phyloP scores from a whole-genome alignment of 257 asterid species.

The Solanum gandarillasii region DNA sequence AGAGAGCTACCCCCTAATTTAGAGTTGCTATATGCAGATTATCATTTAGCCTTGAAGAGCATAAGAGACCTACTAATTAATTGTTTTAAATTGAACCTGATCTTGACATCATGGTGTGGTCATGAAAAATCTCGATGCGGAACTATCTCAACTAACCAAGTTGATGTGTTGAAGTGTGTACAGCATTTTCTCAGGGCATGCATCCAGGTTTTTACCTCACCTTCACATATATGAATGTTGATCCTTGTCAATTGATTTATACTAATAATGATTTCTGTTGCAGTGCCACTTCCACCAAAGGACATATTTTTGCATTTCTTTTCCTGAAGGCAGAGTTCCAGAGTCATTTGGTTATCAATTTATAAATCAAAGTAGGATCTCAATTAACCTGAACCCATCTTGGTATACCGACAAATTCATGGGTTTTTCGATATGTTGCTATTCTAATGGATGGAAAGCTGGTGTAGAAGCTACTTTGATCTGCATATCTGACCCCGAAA shows the following conservation, averaged over 20 bases:
- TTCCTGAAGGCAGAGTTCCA: background rate
- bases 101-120: background rate
- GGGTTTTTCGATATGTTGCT: background rate
- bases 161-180: background rate
- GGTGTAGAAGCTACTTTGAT: background rate
- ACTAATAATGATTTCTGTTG: background rate
- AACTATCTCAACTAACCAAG: too few species aligned
- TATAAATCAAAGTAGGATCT: background rate
- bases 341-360: background rate
- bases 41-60: background rate
- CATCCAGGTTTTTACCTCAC: background rate
- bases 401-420: background rate
- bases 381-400: background rate
- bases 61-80: background rate
- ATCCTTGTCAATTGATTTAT: background rate
- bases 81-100: background rate
- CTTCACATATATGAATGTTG: background rate
- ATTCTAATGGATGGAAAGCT: background rate
- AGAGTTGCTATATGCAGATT: background rate
- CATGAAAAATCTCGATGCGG: background rate
- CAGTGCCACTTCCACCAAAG: background rate
- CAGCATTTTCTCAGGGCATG: background rate
- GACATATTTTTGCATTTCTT: background rate
- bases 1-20: background rate
- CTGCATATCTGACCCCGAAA: background rate